Percentiles rank a stretch among this genome's conserved stretches.
phyloP scores from a whole-genome alignment of 179 eudicot genomes.

The Silene coronaria region DNA sequence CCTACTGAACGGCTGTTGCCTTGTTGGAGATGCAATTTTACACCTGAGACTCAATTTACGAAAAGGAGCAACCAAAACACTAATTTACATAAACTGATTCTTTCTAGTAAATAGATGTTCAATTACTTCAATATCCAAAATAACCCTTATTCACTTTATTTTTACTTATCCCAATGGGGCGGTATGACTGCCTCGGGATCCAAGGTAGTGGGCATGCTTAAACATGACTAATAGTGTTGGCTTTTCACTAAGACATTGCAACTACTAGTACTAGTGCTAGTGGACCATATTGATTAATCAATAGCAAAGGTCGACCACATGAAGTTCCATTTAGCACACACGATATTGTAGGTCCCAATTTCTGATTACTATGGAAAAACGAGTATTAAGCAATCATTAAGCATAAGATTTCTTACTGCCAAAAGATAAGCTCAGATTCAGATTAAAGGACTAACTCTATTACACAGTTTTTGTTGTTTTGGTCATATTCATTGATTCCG shows the following conservation, averaged over 20 bases:
- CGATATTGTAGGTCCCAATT: slow-evolving; percentile 9
- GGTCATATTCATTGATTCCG: no score
- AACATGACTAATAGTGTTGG: not conserved
- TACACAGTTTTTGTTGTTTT: no score
- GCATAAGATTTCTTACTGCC: not conserved
- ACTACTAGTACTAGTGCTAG: slow-evolving; percentile 23
- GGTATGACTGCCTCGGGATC: no score
- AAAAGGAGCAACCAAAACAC: no score
- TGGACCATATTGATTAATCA: slow-evolving; percentile 22
- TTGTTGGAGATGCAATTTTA: no score
- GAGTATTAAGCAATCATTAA: slow-evolving; percentile 19
- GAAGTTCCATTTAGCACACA: not conserved
- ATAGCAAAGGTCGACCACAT: slow-evolving; percentile 1
- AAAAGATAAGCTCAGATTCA: not conserved
- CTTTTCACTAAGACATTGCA: slow-evolving; percentile 14
- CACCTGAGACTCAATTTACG: no score
- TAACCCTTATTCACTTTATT: no score
- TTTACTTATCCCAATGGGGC: no score
- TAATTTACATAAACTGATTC: no score
- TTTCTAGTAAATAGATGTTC: no score
- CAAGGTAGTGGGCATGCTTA: not conserved
- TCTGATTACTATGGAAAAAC: slow-evolving; percentile 15
- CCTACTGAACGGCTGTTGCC: not conserved
- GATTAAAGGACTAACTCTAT: not conserved
- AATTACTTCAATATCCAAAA: no score